Conservation (phyloP, 257 asterid species). For the Rehmannia glutinosa region DNA sequence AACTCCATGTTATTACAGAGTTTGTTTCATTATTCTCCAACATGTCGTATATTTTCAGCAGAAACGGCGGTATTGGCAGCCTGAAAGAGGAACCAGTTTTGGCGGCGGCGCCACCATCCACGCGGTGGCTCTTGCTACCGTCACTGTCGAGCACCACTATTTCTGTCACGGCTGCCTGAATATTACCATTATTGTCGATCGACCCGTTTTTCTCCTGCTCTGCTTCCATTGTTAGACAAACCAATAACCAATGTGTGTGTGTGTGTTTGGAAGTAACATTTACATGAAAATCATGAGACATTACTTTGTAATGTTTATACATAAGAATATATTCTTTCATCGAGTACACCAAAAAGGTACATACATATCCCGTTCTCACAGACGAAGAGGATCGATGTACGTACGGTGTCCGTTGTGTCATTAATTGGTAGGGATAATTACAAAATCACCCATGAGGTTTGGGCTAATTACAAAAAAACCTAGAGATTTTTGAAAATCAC, state of each 20-base stretch:
- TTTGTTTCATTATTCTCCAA: constrained; percentile 26
- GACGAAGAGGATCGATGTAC: neutral
- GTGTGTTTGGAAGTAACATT: neutral
- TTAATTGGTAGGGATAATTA: neutral
- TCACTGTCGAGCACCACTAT: neutral
- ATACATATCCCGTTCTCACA: neutral
- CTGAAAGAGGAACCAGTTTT: too few relatives aligned
- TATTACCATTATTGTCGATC: neutral
- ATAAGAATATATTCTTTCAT: constrained; percentile 7
- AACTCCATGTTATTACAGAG: constrained; percentile 38
- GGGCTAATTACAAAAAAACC: too few relatives aligned
- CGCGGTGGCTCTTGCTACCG: neutral
- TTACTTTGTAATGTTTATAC: neutral
- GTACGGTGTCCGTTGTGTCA: neutral
- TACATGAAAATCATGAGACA: neutral
- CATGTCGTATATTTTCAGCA: constrained; percentile 44
- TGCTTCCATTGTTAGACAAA: constrained; percentile 19
- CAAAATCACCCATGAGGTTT: too few relatives aligned
- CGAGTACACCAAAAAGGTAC: neutral
- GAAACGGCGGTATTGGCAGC: constrained; percentile 35
- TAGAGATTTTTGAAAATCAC: too few relatives aligned
- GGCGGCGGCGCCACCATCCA: neutral
- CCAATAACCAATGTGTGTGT: neutral
- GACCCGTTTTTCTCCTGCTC: constrained; percentile 7
- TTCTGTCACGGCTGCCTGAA: neutral